Percentiles rank a stretch among this genome's conserved stretches.
phyloP scores from a whole-genome alignment of 352 stramenopile species.

The Peronosclerospora sorghi region DNA sequence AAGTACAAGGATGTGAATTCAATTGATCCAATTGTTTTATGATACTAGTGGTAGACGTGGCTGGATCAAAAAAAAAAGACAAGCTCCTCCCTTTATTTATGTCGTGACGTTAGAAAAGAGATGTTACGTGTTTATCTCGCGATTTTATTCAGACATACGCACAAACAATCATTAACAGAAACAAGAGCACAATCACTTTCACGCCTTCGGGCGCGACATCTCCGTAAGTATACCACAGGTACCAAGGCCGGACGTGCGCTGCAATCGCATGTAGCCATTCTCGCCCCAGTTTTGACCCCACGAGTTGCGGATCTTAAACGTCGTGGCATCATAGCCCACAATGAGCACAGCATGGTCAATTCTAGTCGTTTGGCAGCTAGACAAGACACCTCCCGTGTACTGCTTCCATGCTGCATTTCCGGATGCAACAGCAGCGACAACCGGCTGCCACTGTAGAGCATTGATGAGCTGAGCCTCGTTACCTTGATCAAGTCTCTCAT shows the following conservation, averaged over 20 bases:
- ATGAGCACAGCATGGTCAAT: slow-evolving; percentile 96
- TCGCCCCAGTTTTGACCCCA: slow-evolving; percentile 89
- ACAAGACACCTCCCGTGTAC: slow-evolving; percentile 90
- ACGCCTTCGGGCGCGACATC: slow-evolving; percentile 32
- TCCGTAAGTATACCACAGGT: slow-evolving; percentile 37
- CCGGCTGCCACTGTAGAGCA: slow-evolving; percentile 56
- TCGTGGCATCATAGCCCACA: slow-evolving; percentile 88
- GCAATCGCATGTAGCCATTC: slow-evolving; percentile 88
- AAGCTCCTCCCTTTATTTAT: no score
- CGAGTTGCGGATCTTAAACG: slow-evolving; percentile 96
- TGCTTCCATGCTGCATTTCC: slow-evolving; percentile 94
- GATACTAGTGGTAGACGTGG: no score
- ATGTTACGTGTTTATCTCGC: no score
- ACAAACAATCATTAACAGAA: no score
- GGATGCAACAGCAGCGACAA: slow-evolving; percentile 92
- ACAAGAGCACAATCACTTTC: neutral
- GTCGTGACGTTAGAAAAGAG: no score
- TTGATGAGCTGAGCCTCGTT: slow-evolving; percentile 18
- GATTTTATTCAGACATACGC: no score
- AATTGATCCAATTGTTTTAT: no score
- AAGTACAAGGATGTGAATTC: neutral
- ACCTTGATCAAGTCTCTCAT: slow-evolving; percentile 39
- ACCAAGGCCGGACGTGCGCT: slow-evolving; percentile 41
- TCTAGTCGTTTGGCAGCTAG: slow-evolving; percentile 48
- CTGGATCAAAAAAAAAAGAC: no score